phyloP scores from a whole-genome alignment of 441 rosid species.

The Erodium moschatum region DNA sequence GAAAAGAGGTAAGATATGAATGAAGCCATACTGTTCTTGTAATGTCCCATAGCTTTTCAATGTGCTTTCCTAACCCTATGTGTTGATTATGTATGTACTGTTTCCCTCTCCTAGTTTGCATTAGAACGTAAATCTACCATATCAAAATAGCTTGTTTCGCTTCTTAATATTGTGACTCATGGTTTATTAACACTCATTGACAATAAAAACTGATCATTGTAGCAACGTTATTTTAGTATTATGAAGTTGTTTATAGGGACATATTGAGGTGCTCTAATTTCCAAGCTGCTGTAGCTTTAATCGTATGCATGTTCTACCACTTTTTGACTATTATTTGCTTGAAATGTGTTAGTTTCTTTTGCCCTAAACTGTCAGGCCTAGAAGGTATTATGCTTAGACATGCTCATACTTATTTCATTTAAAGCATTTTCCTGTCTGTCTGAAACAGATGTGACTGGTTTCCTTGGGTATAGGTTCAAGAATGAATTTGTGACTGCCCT shows the following conservation, averaged over 20 bases:
- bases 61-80: background rate
- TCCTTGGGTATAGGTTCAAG: background rate
- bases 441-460: background rate
- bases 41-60: background rate
- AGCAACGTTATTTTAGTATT: background rate
- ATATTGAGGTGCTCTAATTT: background rate
- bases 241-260: background rate
- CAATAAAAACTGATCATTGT: background rate
- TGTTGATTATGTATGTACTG: too few species aligned
- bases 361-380: background rate
- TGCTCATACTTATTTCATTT: background rate
- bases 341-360: background rate
- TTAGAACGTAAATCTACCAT: background rate
- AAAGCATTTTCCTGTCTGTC: background rate
- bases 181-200: background rate
- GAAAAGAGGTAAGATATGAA: slow-evolving; percentile 49
- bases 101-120: background rate
- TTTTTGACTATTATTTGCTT: background rate
- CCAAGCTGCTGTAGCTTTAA: background rate
- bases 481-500: background rate
- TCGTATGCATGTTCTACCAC: background rate
- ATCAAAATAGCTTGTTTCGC: background rate
- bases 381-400: background rate
- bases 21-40: background rate
- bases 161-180: background rate